These are phyloP conservation scores for Boletus subparvulus DNA, from an alignment of 768 basidiomycete species.

Conservation along the genomic window DNA sequence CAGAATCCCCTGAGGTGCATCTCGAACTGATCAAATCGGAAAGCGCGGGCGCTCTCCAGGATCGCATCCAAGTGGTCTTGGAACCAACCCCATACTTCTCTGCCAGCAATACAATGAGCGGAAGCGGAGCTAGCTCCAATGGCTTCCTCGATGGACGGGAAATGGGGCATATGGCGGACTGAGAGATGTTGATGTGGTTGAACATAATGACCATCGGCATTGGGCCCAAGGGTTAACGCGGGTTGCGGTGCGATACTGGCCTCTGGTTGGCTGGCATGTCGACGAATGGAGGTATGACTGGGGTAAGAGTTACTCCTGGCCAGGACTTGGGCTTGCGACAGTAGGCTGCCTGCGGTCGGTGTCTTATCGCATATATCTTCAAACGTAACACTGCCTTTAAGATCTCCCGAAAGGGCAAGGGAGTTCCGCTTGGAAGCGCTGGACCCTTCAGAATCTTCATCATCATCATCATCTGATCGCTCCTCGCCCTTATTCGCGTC, in stretches of 20 bases:
- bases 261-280: conserved; percentile 61
- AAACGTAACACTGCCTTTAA: conserved; percentile 54
- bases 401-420: conserved; percentile 60
- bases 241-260: conserved; percentile 52
- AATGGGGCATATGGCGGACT: conserved; percentile 75
- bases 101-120: conserved; percentile 73
- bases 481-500: conserved; percentile 60
- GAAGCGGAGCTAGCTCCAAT: conserved; percentile 73
- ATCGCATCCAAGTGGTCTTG: conserved; percentile 86
- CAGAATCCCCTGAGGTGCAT: conserved; percentile 85
- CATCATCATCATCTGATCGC: conserved; percentile 80
- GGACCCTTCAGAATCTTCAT: conserved; percentile 79
- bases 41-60: conserved; percentile 71
- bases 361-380: conserved; percentile 83
- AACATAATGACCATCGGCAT: conserved; percentile 45
- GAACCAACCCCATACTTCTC: conserved; percentile 92
- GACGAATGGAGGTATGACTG: conserved; percentile 72
- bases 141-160: conserved; percentile 86
- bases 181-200: conserved; percentile 54
- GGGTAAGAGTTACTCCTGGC: conserved; percentile 61
- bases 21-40: conserved; percentile 89
- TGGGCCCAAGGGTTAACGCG: conserved; percentile 54
- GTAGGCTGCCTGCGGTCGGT: conserved; percentile 73
- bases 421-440: conserved; percentile 78
- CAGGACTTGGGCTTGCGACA: conserved; percentile 71